These are phyloP conservation scores for Sporothrix inflata DNA, from an alignment of 2,329 filamentous ascomycete genomes.

Conservation along the genomic window DNA sequence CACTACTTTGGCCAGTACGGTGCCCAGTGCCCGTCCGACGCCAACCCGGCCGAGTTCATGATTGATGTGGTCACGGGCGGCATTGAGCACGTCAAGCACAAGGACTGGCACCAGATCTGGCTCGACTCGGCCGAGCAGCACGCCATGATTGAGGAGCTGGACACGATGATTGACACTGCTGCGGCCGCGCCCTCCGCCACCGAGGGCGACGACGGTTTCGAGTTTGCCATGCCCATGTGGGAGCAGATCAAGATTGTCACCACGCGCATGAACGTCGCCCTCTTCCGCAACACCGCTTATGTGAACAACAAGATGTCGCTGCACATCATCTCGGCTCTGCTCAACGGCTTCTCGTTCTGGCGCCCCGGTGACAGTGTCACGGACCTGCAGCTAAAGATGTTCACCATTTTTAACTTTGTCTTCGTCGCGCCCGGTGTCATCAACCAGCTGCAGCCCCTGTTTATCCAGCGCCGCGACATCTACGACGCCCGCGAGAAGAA, in stretches of 20 bases:
- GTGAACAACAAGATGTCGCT: slow-evolving; percentile 89
- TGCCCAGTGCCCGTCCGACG: slow-evolving; percentile 60
- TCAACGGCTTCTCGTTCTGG: slow-evolving; percentile 79
- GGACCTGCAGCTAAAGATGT: slow-evolving; percentile 81
- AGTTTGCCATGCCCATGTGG: slow-evolving; percentile 71
- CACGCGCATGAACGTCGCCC: slow-evolving; percentile 72
- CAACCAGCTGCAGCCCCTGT: slow-evolving; percentile 77
- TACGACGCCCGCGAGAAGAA: slow-evolving; percentile 83
- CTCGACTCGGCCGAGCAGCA: slow-evolving; percentile 52
- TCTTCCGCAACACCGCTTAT: slow-evolving; percentile 76
- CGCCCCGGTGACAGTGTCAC: slow-evolving; percentile 76
- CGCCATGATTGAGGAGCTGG: slow-evolving; percentile 35
- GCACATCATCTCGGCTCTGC: slow-evolving; percentile 72
- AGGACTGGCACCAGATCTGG: slow-evolving; percentile 47
- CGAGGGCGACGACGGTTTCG: slow-evolving; percentile 48
- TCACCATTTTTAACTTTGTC: slow-evolving; percentile 83
- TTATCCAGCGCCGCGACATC: slow-evolving; percentile 76
- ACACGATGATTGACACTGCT: slow-evolving; percentile 33
- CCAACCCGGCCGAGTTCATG: slow-evolving; percentile 83
- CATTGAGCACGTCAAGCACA: slow-evolving; percentile 66
- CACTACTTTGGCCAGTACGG: slow-evolving; percentile 68
- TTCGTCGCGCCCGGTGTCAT: slow-evolving; percentile 76
- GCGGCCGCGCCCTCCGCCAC: slow-evolving; percentile 57
- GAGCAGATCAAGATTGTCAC: slow-evolving; percentile 74
- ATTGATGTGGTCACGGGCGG: slow-evolving; percentile 74